phyloP scores from a whole-genome alignment of 306 rosid species.

The Quillaja saponaria region DNA sequence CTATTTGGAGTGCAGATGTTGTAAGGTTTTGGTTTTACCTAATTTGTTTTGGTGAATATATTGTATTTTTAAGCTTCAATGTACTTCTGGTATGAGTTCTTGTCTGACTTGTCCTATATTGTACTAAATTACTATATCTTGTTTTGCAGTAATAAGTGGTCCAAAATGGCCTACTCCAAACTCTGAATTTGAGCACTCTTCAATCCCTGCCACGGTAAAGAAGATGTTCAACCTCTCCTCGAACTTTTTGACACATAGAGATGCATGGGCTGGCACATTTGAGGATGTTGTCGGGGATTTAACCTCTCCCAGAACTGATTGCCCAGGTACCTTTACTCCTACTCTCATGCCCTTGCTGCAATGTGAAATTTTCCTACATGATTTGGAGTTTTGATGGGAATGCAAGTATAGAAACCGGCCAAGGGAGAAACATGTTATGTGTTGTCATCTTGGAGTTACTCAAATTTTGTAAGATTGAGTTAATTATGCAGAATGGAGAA shows the following conservation, averaged over 20 bases:
- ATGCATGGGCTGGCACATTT: conserved; percentile 99
- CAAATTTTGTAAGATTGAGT: too few species aligned
- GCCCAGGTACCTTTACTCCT: conserved; percentile 62
- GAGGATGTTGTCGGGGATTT: conserved; percentile 72
- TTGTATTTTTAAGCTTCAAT: conserved; percentile 30
- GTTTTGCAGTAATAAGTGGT: conserved; percentile 62
- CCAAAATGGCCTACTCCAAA: conserved; percentile 78
- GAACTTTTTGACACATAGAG: conserved; percentile 92
- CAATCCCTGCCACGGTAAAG: conserved; percentile 96
- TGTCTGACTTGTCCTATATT: conserved; percentile 25
- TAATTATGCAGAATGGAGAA: too few species aligned
- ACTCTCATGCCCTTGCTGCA: conserved; percentile 7
- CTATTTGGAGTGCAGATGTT: conserved; percentile 5
- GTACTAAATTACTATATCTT: conserved; percentile 20
- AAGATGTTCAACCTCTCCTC: conserved; percentile 89
- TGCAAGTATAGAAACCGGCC: not conserved
- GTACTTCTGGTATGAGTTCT: conserved; percentile 6
- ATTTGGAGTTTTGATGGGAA: too few species aligned
- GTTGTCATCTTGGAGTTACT: too few species aligned
- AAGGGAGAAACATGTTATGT: not conserved
- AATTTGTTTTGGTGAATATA: conserved; percentile 14
- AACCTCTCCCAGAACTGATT: conserved; percentile 83
- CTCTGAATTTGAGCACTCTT: conserved; percentile 97
- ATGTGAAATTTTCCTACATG: not conserved
- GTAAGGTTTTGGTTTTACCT: conserved; percentile 16